Conservation (phyloP, 2,329 filamentous ascomycete genomes). For the Aspergillus fumigatus region DNA sequence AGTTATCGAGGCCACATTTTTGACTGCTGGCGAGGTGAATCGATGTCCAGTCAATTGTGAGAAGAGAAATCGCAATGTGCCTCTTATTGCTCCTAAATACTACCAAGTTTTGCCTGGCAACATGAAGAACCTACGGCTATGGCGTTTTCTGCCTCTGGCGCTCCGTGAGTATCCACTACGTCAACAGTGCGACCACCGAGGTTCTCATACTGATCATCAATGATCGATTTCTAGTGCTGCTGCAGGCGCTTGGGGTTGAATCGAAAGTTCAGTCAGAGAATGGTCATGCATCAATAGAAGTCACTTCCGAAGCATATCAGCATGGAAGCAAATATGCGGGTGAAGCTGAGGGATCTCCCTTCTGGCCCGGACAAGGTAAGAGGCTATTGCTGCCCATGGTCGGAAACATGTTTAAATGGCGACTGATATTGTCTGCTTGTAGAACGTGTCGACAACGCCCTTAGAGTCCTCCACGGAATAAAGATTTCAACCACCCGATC, state of each 20-base stretch:
- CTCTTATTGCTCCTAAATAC: slow-evolving; percentile 17
- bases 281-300: slow-evolving; percentile 14
- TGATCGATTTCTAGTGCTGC: slow-evolving; percentile 24
- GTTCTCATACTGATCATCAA: slow-evolving; percentile 1
- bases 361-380: slow-evolving; percentile 28
- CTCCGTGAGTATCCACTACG: slow-evolving; percentile 26
- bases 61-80: slow-evolving; percentile 30
- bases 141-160: slow-evolving; percentile 30
- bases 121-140: slow-evolving; percentile 32
- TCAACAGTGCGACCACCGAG: slow-evolving; percentile 1
- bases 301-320: slow-evolving; percentile 14
- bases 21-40: background rate
- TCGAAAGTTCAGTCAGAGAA: slow-evolving; percentile 15
- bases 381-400: background rate
- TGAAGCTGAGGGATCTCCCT: slow-evolving; percentile 12
- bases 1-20: background rate
- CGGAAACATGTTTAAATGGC: background rate
- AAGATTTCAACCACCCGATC: slow-evolving; percentile 21
- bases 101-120: slow-evolving; percentile 22
- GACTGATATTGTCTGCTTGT: background rate
- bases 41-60: background rate
- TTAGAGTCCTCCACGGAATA: slow-evolving; percentile 25
- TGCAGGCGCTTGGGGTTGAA: slow-evolving; percentile 27
- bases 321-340: slow-evolving; percentile 19
- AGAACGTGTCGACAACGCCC: slow-evolving; percentile 32